Percentiles rank a stretch among this genome's conserved stretches.
Evolutionary conservation across 2,329 filamentous ascomycete genomes (phyloP).

Genomic region (Aotearoamyces nothofagi): DNA sequence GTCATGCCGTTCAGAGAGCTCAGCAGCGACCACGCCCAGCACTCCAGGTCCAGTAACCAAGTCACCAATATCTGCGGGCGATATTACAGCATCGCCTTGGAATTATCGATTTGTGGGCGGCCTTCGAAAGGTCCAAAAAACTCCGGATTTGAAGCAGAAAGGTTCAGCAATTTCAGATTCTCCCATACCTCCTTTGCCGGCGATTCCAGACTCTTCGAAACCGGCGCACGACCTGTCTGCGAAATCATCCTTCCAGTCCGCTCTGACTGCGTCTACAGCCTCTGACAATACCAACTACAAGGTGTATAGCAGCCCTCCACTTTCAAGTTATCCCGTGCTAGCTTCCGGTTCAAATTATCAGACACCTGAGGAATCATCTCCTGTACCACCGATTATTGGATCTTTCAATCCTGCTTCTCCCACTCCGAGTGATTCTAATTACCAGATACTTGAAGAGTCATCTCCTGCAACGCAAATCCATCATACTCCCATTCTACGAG

Average conservation of each 20-base stretch:
- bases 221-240: slow-evolving; percentile 11
- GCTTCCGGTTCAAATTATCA: no score
- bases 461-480: slow-evolving; percentile 27
- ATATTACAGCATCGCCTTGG: slow-evolving; percentile 17
- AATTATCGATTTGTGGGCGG: slow-evolving; percentile 20
- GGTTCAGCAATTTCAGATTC: slow-evolving; percentile 1
- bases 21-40: slow-evolving; percentile 1
- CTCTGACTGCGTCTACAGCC: slow-evolving; percentile 13
- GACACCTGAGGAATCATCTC: no score
- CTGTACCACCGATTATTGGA: no score
- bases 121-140: slow-evolving; percentile 20
- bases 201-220: neutral
- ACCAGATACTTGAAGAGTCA: slow-evolving; percentile 33
- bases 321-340: no score
- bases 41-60: slow-evolving; percentile 13
- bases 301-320: slow-evolving; percentile 11
- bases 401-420: no score
- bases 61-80: slow-evolving; percentile 15
- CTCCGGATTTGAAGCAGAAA: slow-evolving; percentile 18
- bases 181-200: neutral
- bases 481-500: slow-evolving; percentile 7
- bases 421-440: no score
- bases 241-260: slow-evolving; percentile 19
- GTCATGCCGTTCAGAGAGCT: neutral
- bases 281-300: slow-evolving; percentile 21